Evolutionary conservation across 2,329 filamentous ascomycete genomes (phyloP).

Genomic region (Paecilomyces fulvus): DNA sequence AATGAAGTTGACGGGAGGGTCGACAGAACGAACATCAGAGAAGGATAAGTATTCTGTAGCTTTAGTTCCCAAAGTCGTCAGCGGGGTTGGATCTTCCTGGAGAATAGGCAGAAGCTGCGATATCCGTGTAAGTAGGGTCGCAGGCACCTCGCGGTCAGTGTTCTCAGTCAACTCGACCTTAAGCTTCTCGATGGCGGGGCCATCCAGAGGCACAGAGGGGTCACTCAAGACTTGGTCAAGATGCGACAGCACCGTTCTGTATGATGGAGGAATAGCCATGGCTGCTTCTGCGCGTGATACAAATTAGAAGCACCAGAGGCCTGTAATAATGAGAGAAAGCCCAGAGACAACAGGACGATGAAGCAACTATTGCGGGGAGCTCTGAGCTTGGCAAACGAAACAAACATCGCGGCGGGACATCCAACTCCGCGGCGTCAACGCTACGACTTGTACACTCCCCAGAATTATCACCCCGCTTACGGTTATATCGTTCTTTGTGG

Average conservation of each 20-base stretch:
- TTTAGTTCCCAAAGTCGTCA: conserved; percentile 45
- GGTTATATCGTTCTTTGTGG: not conserved
- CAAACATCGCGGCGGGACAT: conserved; percentile 19
- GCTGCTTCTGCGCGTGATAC: not conserved
- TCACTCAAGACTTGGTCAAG: conserved; percentile 37
- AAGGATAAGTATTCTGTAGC: conserved; percentile 43
- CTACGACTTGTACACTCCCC: not conserved
- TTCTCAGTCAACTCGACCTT: conserved; percentile 35
- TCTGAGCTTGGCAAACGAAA: conserved; percentile 16
- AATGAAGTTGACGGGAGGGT: conserved; percentile 45
- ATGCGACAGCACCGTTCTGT: conserved; percentile 31
- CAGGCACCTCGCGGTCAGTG: conserved; percentile 28
- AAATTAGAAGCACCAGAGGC: not conserved
- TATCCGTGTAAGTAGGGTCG: conserved; percentile 37
- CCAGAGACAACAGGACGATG: not conserved
- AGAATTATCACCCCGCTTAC: not conserved
- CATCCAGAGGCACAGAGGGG: conserved; percentile 39
- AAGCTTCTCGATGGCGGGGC: conserved; percentile 42
- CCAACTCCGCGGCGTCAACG: conserved; percentile 3
- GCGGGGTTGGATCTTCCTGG: conserved; percentile 50
- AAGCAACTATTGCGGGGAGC: conserved; percentile 6
- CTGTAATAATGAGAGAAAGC: not conserved
- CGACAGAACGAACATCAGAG: conserved; percentile 39
- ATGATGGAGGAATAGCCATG: conserved; percentile 29
- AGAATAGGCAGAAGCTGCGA: conserved; percentile 44